Evolutionary conservation across 306 rosid genomes (phyloP).

Genomic region (Corylus avellana): DNA sequence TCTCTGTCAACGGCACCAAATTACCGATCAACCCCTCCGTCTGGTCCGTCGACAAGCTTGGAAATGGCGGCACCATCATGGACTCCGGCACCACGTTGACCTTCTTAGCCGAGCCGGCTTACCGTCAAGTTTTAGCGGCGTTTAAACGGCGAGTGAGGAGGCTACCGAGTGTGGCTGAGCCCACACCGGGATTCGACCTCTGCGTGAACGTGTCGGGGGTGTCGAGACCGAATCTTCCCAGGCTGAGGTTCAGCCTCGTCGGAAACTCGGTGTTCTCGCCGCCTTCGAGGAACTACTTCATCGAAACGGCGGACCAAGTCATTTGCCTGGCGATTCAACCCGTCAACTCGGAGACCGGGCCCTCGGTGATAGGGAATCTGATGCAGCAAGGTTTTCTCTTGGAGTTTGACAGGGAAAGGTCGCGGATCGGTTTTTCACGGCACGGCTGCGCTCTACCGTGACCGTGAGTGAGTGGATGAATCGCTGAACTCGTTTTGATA

Average conservation of each 20-base stretch:
- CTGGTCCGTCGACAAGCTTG: conserved; percentile 50
- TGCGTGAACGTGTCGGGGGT: conserved; percentile 59
- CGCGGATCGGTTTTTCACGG: conserved; percentile 75
- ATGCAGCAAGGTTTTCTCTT: conserved; percentile 84
- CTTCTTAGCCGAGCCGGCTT: conserved; percentile 51
- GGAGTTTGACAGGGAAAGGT: conserved; percentile 62
- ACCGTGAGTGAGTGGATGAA: conserved; percentile 35
- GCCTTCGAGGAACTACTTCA: conserved; percentile 63
- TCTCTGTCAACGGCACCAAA: conserved; percentile 41
- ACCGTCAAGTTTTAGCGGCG: conserved; percentile 46
- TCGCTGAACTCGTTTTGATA: conserved; percentile 8
- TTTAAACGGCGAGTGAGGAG: conserved; percentile 36
- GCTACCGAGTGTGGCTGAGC: conserved; percentile 17
- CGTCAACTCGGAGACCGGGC: conserved; percentile 47
- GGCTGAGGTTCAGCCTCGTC: conserved; percentile 43
- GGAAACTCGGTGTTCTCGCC: conserved; percentile 57
- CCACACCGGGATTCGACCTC: conserved; percentile 54
- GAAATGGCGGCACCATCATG: conserved; percentile 75
- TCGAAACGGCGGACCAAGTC: conserved; percentile 51
- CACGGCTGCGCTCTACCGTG: conserved; percentile 65
- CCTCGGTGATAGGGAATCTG: conserved; percentile 76
- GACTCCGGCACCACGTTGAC: conserved; percentile 80
- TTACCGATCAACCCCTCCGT: conserved; percentile 51
- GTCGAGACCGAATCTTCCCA: conserved; percentile 44
- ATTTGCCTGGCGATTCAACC: conserved; percentile 70